A percentile compares a stretch with the other conserved stretches of the same genome.
phyloP scores from a whole-genome alignment of 805 yeast species.

The Pichia sporocuriosa region DNA sequence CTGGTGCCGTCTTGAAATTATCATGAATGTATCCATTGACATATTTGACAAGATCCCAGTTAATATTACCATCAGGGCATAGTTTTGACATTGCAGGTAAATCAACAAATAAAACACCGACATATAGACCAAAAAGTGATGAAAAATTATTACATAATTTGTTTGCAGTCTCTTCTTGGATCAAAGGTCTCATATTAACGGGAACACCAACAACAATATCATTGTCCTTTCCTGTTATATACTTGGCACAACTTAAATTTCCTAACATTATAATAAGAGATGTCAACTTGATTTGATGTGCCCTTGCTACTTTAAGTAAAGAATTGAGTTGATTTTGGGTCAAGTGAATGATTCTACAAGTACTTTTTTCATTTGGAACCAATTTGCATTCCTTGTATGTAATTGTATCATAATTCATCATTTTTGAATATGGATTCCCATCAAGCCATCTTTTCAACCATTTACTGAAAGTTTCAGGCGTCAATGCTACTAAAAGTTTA shows the following conservation, averaged over 20 bases:
- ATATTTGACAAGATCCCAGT: conserved; percentile 8
- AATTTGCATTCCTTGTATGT: not conserved
- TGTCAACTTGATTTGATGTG: conserved; percentile 11
- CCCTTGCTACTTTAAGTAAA: conserved; percentile 1
- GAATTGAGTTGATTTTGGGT: not conserved
- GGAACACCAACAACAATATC: conserved; percentile 17
- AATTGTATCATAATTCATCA: not conserved
- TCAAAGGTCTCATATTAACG: conserved; percentile 15
- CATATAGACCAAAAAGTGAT: conserved; percentile 14
- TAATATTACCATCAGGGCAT: conserved; percentile 1
- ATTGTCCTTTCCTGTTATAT: conserved; percentile 7
- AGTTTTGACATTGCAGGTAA: conserved; percentile 15
- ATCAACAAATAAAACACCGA: conserved; percentile 12
- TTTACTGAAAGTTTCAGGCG: conserved; percentile 9
- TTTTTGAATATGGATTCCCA: not conserved
- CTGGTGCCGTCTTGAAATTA: not conserved
- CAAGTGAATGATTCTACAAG: not conserved
- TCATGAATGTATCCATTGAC: conserved; percentile 6
- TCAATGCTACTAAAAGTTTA: not conserved
- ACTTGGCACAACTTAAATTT: conserved; percentile 3
- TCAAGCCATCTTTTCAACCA: conserved; percentile 1
- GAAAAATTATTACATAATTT: conserved; percentile 7
- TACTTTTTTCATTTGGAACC: not conserved
- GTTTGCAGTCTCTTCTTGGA: conserved; percentile 1
- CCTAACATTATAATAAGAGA: conserved; percentile 7